Evolutionary conservation across 1,284 basidiomycete genomes (phyloP).

Genomic region (Sparassis latifolia): DNA sequence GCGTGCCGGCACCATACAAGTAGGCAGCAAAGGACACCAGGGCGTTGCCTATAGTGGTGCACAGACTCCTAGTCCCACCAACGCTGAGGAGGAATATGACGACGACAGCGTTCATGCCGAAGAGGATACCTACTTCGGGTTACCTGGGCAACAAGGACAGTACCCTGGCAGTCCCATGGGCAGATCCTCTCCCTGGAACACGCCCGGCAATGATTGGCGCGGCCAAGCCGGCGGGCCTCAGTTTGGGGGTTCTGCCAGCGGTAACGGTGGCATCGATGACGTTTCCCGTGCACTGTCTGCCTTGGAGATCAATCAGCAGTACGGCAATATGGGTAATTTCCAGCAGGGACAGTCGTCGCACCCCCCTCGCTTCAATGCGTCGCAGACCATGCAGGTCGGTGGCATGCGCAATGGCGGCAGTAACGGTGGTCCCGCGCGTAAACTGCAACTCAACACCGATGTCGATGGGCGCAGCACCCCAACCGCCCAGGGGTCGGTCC

Average conservation of each 20-base stretch:
- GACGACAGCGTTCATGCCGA: constrained; percentile 48
- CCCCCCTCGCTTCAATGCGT: constrained; percentile 62
- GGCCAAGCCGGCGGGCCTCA: constrained; percentile 28
- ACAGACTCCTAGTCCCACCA: constrained; percentile 38
- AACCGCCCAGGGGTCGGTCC: constrained; percentile 29
- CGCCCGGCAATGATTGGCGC: constrained; percentile 57
- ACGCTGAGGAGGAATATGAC: constrained; percentile 53
- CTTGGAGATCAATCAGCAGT: constrained; percentile 49
- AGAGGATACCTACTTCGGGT: constrained; percentile 46
- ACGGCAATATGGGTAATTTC: constrained; percentile 20
- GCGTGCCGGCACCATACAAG: constrained; percentile 71
- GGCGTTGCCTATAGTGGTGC: constrained; percentile 21
- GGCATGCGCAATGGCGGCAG: constrained; percentile 41
- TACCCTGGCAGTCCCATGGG: constrained; percentile 58
- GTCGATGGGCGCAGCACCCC: constrained; percentile 58
- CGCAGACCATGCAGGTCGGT: constrained; percentile 38
- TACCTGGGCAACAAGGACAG: constrained; percentile 28
- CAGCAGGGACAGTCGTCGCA: constrained; percentile 46
- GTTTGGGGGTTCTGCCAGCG: constrained; percentile 28
- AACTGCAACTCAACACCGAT: constrained; percentile 53
- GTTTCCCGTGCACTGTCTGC: constrained; percentile 65
- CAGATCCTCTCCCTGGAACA: constrained; percentile 60
- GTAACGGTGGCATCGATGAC: constrained; percentile 55
- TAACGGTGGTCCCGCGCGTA: constrained; percentile 31
- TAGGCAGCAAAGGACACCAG: constrained; percentile 26